phyloP scores from a whole-genome alignment of 805 yeast species.

The Ogataea saltuana region DNA sequence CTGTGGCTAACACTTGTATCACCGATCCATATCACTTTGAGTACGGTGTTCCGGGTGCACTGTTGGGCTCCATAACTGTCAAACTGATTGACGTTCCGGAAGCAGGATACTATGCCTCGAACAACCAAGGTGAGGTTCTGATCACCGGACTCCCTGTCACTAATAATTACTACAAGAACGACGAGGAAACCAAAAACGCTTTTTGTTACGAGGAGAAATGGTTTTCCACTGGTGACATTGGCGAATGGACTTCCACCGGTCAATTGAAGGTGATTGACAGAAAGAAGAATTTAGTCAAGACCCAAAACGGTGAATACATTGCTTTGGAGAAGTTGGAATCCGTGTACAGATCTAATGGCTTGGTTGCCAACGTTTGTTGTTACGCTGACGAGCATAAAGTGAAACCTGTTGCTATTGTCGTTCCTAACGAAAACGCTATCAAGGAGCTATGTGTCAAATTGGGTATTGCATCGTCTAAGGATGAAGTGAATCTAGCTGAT shows the following conservation, averaged over 20 bases:
- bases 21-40: conserved; percentile 65
- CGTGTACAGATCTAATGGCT: conserved; percentile 78
- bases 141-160: conserved; percentile 74
- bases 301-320: conserved; percentile 95
- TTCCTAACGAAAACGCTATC: conserved; percentile 73
- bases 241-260: conserved; percentile 85
- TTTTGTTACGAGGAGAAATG: conserved; percentile 80
- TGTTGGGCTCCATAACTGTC: conserved; percentile 79
- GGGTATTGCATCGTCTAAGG: conserved; percentile 46
- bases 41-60: conserved; percentile 76
- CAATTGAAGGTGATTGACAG: conserved; percentile 85
- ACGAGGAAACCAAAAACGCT: conserved; percentile 74
- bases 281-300: conserved; percentile 93
- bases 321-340: conserved; percentile 95
- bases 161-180: conserved; percentile 79
- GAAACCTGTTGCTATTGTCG: conserved; percentile 88
- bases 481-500: conserved; percentile 45
- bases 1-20: conserved; percentile 84
- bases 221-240: conserved; percentile 97
- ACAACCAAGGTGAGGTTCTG: conserved; percentile 91
- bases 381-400: conserved; percentile 88
- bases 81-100: conserved; percentile 91
- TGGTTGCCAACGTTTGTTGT: conserved; percentile 81
- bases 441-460: conserved; percentile 58
- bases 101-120: conserved; percentile 85